phyloP scores from a whole-genome alignment of 306 rosid genomes.

The Luffa acutangula region DNA sequence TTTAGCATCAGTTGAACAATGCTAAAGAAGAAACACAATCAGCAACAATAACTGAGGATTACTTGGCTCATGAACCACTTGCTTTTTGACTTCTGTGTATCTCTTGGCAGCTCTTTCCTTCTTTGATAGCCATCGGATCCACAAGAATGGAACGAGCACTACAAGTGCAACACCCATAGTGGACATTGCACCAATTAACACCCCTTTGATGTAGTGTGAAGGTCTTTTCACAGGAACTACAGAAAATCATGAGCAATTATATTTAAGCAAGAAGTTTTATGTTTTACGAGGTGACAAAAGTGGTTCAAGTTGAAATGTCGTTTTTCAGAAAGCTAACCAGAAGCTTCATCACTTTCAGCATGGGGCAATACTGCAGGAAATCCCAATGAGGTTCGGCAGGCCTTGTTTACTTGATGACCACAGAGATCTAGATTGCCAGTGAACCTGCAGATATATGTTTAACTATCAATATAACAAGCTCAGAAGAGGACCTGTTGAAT shows the following conservation, averaged over 20 bases:
- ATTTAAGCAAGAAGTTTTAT: background rate
- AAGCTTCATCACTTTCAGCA: constrained; percentile 72
- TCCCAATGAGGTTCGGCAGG: constrained; percentile 81
- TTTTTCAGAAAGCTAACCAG: constrained; percentile 46
- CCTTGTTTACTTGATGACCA: constrained; percentile 77
- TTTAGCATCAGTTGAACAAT: background rate
- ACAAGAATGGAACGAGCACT: constrained; percentile 52
- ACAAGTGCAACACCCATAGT: constrained; percentile 46
- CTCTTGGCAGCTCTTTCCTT: constrained; percentile 62
- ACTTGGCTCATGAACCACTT: constrained; percentile 63
- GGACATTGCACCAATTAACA: constrained; percentile 67
- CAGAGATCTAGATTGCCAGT: constrained; percentile 83
- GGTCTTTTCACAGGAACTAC: constrained; percentile 67
- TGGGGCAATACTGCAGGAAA: constrained; percentile 94
- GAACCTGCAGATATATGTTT: constrained; percentile 32
- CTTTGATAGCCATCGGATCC: constrained; percentile 54
- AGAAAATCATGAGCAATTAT: background rate
- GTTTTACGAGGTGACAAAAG: background rate
- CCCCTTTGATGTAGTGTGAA: constrained; percentile 60
- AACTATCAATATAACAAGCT: background rate
- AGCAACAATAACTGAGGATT: constrained; percentile 9
- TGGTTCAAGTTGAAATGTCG: background rate
- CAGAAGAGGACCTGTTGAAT: background rate
- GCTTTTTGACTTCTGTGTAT: constrained; percentile 75
- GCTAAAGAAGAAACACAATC: background rate